Percentiles rank a stretch among this genome's conserved stretches.
phyloP scores from a whole-genome alignment of 2,329 filamentous ascomycete species.

The Thermomyces lanuginosus region DNA sequence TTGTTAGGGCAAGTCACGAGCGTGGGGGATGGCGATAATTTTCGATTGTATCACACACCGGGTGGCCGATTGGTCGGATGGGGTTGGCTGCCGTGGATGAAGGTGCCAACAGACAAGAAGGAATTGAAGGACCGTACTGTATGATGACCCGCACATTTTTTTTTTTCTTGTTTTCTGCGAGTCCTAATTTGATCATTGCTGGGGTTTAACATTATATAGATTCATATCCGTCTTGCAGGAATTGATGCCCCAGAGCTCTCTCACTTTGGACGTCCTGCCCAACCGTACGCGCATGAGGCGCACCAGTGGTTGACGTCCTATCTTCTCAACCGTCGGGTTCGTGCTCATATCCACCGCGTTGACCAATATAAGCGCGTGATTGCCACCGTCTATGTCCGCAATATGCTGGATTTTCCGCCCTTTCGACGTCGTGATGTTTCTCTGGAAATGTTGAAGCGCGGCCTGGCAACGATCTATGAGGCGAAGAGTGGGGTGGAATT shows the following conservation, averaged over 20 bases:
- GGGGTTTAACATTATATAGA: slow-evolving; percentile 26
- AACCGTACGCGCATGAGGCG: slow-evolving; percentile 71
- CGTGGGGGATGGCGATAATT: slow-evolving; percentile 92
- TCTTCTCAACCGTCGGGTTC: slow-evolving; percentile 55
- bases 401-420: slow-evolving; percentile 24
- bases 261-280: slow-evolving; percentile 77
- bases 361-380: slow-evolving; percentile 92
- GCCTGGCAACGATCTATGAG: slow-evolving; percentile 83
- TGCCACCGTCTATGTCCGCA: slow-evolving; percentile 62
- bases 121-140: slow-evolving; percentile 65
- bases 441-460: slow-evolving; percentile 70
- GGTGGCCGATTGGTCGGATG: slow-evolving; percentile 77
- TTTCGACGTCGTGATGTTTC: slow-evolving; percentile 62
- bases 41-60: slow-evolving; percentile 85
- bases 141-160: too few species aligned
- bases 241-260: slow-evolving; percentile 84
- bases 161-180: slow-evolving; percentile 4
- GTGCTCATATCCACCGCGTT: slow-evolving; percentile 63
- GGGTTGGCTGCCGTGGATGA: slow-evolving; percentile 68
- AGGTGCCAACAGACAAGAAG: slow-evolving; percentile 51
- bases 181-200: neutral
- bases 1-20: slow-evolving; percentile 77
- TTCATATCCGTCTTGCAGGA: slow-evolving; percentile 77
- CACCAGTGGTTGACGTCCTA: slow-evolving; percentile 62
- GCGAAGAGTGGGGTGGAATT: slow-evolving; percentile 82